Conservation (phyloP, 2,329 filamentous ascomycete genomes). For the Diaporthe humulicola region DNA sequence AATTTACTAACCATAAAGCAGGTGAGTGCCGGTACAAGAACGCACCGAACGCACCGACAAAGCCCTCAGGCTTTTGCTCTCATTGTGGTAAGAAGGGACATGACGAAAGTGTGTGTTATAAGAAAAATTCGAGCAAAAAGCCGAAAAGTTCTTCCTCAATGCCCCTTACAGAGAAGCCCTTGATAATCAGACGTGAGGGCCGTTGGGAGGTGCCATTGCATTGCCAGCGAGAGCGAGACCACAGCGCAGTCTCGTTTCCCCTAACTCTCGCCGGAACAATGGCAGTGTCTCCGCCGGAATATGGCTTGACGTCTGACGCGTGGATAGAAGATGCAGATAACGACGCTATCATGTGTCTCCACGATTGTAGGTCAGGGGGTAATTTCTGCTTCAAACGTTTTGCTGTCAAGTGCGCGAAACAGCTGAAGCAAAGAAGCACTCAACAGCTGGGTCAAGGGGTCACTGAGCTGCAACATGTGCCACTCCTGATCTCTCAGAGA, state of each 20-base stretch:
- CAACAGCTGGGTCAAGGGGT: neutral
- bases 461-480: neutral
- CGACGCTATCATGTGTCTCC: conserved; percentile 8
- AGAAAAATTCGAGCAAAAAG: neutral
- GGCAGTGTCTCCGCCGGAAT: neutral
- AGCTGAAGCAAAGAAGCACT: neutral
- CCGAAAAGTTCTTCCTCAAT: too few relatives aligned
- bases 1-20: neutral
- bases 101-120: neutral
- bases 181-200: neutral
- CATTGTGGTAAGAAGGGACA: conserved; percentile 19
- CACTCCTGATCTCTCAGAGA: neutral
- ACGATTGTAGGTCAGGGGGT: neutral
- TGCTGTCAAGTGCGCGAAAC: neutral
- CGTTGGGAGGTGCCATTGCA: neutral
- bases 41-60: neutral
- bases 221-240: neutral
- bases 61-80: neutral
- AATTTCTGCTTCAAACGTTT: neutral
- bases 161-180: neutral
- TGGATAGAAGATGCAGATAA: conserved; percentile 6
- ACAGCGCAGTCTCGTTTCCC: neutral
- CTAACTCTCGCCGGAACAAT: neutral
- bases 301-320: neutral
- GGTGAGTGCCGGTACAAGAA: conserved; percentile 8